These are phyloP conservation scores for Aspergillus indologenus DNA, from an alignment of 495 filamentous ascomycete species.

Conservation along the genomic window DNA sequence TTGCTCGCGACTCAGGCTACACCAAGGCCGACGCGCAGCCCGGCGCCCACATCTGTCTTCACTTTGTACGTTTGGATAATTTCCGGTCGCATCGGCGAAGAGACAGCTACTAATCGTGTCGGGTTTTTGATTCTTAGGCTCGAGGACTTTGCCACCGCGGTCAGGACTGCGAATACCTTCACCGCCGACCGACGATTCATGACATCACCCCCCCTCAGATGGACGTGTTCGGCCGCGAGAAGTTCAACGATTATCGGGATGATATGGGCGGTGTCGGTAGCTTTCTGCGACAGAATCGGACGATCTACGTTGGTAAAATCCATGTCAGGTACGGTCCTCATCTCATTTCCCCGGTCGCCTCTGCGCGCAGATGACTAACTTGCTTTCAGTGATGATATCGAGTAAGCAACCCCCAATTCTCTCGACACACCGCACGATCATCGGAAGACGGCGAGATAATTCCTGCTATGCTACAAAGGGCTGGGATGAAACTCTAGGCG, in stretches of 20 bases:
- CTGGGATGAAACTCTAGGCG: neutral
- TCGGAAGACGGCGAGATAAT: neutral
- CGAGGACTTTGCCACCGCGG: constrained; percentile 79
- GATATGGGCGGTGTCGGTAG: constrained; percentile 4
- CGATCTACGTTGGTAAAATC: constrained; percentile 41
- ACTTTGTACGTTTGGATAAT: neutral
- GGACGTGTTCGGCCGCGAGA: constrained; percentile 79
- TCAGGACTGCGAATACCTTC: constrained; percentile 90
- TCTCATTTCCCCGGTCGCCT: neutral
- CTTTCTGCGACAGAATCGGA: constrained; percentile 1
- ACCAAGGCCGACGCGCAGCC: neutral
- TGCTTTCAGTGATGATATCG: neutral
- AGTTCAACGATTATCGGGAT: constrained; percentile 4
- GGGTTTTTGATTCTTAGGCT: constrained; percentile 32
- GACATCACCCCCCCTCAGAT: constrained; percentile 87
- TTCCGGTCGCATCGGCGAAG: neutral
- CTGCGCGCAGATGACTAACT: neutral
- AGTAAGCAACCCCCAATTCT: neutral
- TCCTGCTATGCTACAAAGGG: neutral
- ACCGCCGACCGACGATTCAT: constrained; percentile 76
- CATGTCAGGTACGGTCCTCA: constrained; percentile 75
- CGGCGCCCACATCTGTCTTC: neutral
- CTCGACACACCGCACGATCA: neutral
- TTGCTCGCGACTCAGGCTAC: neutral
- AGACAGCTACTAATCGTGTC: neutral